These are phyloP conservation scores for Ustilago cynodontis DNA, from an alignment of 1,284 basidiomycete genomes.

Conservation along the genomic window DNA sequence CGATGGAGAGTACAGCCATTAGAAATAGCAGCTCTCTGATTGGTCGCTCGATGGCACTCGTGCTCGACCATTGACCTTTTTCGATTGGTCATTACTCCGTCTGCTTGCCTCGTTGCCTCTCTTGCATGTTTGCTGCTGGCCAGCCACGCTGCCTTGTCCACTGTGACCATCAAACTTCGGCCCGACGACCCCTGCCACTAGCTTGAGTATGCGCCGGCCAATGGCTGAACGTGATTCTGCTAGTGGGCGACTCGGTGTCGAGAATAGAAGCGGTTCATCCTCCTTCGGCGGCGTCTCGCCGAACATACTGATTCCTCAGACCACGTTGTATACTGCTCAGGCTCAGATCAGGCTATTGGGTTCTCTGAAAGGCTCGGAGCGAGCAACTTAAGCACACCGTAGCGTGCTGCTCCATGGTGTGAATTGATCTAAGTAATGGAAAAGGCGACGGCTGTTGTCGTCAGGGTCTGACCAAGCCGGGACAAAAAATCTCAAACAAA, in stretches of 20 bases:
- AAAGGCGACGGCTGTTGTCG: not conserved
- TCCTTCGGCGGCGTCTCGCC: too few species aligned
- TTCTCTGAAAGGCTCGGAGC: not conserved
- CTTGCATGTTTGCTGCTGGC: not conserved
- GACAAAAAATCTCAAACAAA: not conserved
- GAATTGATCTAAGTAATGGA: not conserved
- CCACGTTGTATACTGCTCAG: too few species aligned
- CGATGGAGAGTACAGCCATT: slow-evolving; percentile 3
- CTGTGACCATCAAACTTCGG: slow-evolving; percentile 4
- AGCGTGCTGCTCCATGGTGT: too few species aligned
- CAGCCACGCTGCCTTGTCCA: not conserved
- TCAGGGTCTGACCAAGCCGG: slow-evolving; percentile 23
- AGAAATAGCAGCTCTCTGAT: slow-evolving; percentile 38
- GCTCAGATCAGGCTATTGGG: too few species aligned
- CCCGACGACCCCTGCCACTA: not conserved
- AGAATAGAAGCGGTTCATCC: too few species aligned
- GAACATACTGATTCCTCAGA: too few species aligned
- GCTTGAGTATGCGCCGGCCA: too few species aligned
- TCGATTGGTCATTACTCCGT: not conserved
- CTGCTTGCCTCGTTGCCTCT: too few species aligned
- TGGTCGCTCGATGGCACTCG: slow-evolving; percentile 5
- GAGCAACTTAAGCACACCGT: too few species aligned
- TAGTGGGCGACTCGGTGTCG: not conserved
- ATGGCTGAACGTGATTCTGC: not conserved
- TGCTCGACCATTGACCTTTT: not conserved